Evolutionary conservation across 2,329 filamentous ascomycete species (phyloP), one percentile per base, ranked within the genome.

Genomic region (Blastomyces percursus): DNA sequence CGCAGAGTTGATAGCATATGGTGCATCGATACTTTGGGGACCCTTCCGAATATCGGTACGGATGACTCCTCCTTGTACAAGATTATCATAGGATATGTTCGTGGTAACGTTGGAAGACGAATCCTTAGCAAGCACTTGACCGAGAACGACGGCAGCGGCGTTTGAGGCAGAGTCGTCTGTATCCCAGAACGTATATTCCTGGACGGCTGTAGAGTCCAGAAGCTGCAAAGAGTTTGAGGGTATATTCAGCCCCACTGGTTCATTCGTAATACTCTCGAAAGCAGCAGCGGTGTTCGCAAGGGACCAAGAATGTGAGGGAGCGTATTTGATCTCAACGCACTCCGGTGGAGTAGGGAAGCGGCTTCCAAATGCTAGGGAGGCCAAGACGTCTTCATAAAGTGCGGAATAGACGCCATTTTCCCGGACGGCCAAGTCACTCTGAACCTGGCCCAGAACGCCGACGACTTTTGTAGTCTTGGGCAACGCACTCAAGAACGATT

Each of bases 111-210:
- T 87, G 72, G 80, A 80, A 0, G 82, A 75, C 11, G 83, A 83
- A 68, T 87, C 84, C 40, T 79, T 80, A 3, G 85, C 82, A 44
- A 88, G 75, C 9, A 86, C 79, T 71, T 85, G 81, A 50, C 81
- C 83, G 58, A 88, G 72, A 55, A 78, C 83, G 27, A 83, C 77
- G 12, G 91, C 87, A 0, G 90, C 86, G 64, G 80, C 80, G 60
- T 82, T 81, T 60, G 87, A 83, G 1, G 80, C 76, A 35, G 91
- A 91, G 73, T 86, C 83, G 71, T 96, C 93, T 50, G 89, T 74
- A 68, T 96, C 90, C 91, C 92, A 97, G 82, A 99, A 96, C 14
- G 87, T 87, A 78, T 94, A 97, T 76, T 97, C 89, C 74, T 90
- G 83, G 24, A 86, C 85, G 24, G 76, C 73, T n/a, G 73, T 72